These are phyloP conservation scores for Astragalus glycyphyllos DNA, from an alignment of 306 rosid species.

Conservation along the genomic window DNA sequence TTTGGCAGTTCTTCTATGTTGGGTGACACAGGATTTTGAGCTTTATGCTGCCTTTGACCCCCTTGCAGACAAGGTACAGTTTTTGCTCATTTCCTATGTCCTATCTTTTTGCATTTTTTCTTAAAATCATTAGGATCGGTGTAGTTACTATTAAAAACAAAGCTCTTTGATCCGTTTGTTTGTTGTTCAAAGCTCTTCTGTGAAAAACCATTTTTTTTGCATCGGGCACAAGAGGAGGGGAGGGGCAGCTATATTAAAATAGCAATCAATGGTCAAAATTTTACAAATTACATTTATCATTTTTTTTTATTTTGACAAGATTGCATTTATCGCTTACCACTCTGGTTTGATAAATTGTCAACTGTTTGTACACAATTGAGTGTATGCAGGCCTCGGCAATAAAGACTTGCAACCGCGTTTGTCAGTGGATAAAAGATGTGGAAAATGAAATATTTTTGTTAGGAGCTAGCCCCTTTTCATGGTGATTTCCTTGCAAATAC, in stretches of 20 bases:
- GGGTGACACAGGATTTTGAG: slow-evolving; percentile 98
- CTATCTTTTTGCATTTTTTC: neutral
- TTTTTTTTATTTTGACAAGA: neutral
- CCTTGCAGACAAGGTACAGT: slow-evolving; percentile 89
- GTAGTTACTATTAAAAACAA: neutral
- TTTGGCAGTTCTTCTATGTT: slow-evolving; percentile 90
- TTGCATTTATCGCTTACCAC: slow-evolving; percentile 15
- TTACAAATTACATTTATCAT: slow-evolving; percentile 13
- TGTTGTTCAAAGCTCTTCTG: slow-evolving; percentile 9
- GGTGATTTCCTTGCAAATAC: slow-evolving; percentile 62
- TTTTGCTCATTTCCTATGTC: slow-evolving; percentile 27
- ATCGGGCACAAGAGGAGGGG: neutral
- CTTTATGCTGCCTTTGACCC: slow-evolving; percentile 99
- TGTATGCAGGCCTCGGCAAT: slow-evolving; percentile 86
- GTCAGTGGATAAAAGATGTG: slow-evolving; percentile 98
- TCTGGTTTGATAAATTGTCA: slow-evolving; percentile 33
- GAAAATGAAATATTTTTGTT: slow-evolving; percentile 96
- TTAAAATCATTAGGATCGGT: neutral
- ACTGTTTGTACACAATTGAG: slow-evolving; percentile 36
- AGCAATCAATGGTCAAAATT: neutral
- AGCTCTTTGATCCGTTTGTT: slow-evolving; percentile 9
- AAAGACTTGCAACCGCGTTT: slow-evolving; percentile 90
- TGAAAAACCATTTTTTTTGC: slow-evolving; percentile 2
- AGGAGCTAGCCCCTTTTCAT: slow-evolving; percentile 99
- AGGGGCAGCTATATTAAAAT: slow-evolving; percentile 3